Evolutionary conservation across 805 yeast species (phyloP).

Genomic region (Barnettozyma sucrosica): DNA sequence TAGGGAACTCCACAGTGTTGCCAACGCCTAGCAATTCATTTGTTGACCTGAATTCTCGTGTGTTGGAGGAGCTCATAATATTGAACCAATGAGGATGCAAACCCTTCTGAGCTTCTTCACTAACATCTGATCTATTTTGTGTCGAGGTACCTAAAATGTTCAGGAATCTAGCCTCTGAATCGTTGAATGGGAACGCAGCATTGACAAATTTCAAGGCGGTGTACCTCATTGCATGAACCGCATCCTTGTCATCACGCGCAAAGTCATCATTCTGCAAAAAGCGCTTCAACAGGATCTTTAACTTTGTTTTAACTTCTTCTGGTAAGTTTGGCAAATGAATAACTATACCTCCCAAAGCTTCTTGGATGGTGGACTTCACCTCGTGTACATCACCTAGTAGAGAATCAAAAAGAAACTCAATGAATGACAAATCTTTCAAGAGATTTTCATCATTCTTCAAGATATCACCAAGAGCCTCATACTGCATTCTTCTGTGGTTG

Average conservation of each 20-base stretch:
- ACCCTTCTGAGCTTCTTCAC: constrained; percentile 77
- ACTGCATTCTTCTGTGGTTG: constrained; percentile 55
- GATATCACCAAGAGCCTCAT: constrained; percentile 73
- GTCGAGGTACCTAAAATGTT: constrained; percentile 59
- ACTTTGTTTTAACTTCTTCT: constrained; percentile 30
- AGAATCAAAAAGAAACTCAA: constrained; percentile 67
- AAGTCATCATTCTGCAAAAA: constrained; percentile 33
- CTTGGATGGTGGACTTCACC: constrained; percentile 63
- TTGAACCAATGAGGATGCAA: constrained; percentile 79
- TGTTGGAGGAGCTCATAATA: constrained; percentile 41
- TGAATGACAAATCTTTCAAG: constrained; percentile 40
- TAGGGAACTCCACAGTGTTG: constrained; percentile 46
- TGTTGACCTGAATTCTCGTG: constrained; percentile 38
- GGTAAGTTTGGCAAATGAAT: constrained; percentile 40
- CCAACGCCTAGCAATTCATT: constrained; percentile 37
- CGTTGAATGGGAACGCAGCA: constrained; percentile 58
- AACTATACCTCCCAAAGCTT: constrained; percentile 56
- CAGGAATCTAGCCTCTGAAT: constrained; percentile 59
- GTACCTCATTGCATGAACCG: constrained; percentile 50
- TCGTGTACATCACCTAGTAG: constrained; percentile 59
- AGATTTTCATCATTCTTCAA: constrained; percentile 42
- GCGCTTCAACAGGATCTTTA: constrained; percentile 35
- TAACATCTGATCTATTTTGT: constrained; percentile 59
- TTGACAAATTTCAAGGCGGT: constrained; percentile 61
- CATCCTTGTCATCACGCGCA: constrained; percentile 23